Evolutionary conservation across 306 rosid species (phyloP), one percentile per base, ranked within the genome.

Genomic region (Dryas alaskensis): DNA sequence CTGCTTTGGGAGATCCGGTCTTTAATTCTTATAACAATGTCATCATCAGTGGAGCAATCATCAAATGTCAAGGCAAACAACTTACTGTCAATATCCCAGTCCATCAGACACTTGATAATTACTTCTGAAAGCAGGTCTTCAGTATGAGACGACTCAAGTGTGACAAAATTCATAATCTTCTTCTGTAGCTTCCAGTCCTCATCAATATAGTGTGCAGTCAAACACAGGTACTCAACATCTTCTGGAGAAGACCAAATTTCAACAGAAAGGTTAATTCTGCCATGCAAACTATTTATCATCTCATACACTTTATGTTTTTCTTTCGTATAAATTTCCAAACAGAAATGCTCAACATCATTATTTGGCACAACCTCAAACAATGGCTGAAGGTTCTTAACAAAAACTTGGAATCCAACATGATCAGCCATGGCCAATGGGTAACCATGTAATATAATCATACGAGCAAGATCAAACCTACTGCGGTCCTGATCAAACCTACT

Each of bases 301-400:
- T 87, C 87, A 58, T 67, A 88, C 69, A 92, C 85, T 79, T 81
- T 90, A 72, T 67, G 82, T 76, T 87, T 90, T 85, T 94, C 99
- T 78, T 83, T 92, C 76, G 53, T 74, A 45, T 89, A 88, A 69
- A 94, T 92, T 76, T 89, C 87, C 76, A 87, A 58, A 81, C 99
- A 94, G 53, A 88, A 86, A 70, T 70, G 45, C 85, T 89, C 92
- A 44, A 89, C 66, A 68, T 73, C 78, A 82, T 69, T 84, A 75
- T 81, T 85, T 14, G 90, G 92, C 76, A 84, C 81, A 78, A 92
- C 80, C 80, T 94, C 99, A 65, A 94, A 94, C 80, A 84, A 76
- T 1, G 99, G 99, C 84, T 94, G 99, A 65, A 94, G 92, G 79
- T 91, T 91, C 90, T 94, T 94, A 67, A 89, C 95, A 83, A 94